phyloP scores from a whole-genome alignment of 1,139 yeast genomes.

The Kodamaea anthophila region DNA sequence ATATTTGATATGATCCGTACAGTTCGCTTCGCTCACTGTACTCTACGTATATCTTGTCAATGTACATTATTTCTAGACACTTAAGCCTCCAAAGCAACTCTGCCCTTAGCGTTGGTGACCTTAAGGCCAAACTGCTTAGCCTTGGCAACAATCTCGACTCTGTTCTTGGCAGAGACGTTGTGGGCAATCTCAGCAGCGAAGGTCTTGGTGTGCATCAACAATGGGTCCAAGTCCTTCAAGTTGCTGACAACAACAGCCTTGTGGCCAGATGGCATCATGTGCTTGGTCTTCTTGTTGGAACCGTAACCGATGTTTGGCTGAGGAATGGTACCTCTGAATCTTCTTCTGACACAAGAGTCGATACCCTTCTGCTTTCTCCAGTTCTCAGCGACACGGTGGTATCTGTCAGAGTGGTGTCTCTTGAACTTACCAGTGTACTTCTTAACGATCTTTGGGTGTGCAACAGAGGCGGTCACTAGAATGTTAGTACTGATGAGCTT shows the following conservation, averaged over 20 bases:
- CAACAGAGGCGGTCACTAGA: conserved; percentile 88
- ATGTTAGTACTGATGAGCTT: conserved; percentile 11
- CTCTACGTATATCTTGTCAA: conserved; percentile 2
- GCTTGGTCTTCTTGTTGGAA: conserved; percentile 98
- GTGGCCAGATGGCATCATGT: conserved; percentile 96
- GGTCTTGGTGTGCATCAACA: conserved; percentile 94
- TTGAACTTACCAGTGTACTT: conserved; percentile 98
- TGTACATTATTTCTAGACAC: conserved; percentile 19
- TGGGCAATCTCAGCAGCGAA: conserved; percentile 99
- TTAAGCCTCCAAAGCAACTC: conserved; percentile 97
- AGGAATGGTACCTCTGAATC: conserved; percentile 99
- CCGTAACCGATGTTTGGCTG: conserved; percentile 99
- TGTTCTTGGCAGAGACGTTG: conserved; percentile 97
- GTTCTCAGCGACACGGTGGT: conserved; percentile 95
- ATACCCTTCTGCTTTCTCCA: conserved; percentile 99
- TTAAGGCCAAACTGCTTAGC: conserved; percentile 98
- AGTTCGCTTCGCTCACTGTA: neutral
- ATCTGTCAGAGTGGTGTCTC: conserved; percentile 99
- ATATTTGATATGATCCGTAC: no score
- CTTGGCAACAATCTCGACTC: conserved; percentile 92
- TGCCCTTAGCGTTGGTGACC: conserved; percentile 99
- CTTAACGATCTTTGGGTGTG: conserved; percentile 99
- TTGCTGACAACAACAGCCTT: conserved; percentile 92
- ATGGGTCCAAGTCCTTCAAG: conserved; percentile 88
- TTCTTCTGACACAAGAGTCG: conserved; percentile 99